Percentiles rank a stretch among this genome's conserved stretches.
Evolutionary conservation across 176 grass and related monocot species (phyloP).

Genomic region (Aegilops bicornis): DNA sequence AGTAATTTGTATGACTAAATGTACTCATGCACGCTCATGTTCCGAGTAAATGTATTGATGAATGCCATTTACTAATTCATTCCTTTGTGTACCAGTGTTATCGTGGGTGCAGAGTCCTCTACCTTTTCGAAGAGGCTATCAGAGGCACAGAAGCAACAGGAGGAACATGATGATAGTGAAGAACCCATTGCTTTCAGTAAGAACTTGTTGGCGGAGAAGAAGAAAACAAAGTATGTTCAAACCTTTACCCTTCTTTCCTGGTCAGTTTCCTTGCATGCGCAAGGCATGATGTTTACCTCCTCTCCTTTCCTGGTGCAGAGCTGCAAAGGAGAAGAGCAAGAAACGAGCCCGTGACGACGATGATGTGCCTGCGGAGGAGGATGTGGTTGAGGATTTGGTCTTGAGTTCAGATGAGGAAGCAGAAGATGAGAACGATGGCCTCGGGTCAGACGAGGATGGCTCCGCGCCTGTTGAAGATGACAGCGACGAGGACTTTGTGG

Average conservation of each 20-base stretch:
- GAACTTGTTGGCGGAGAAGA: conserved; percentile 79
- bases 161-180: conserved; percentile 56
- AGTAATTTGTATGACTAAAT: conserved; percentile 17
- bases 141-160: conserved; percentile 55
- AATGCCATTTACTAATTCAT: conserved; percentile 25
- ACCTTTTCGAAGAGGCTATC: conserved; percentile 56
- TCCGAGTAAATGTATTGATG: conserved; percentile 13
- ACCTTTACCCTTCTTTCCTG: background rate
- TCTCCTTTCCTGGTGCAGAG: conserved; percentile 25
- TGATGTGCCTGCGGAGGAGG: conserved; percentile 52
- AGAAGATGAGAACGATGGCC: background rate
- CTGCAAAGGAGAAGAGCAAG: conserved; percentile 57
- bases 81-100: conserved; percentile 47
- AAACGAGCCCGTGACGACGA: conserved; percentile 50
- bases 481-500: conserved; percentile 36
- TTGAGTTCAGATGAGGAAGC: conserved; percentile 88
- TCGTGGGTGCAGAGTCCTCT: conserved; percentile 78
- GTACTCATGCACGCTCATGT: background rate
- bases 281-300: conserved; percentile 21
- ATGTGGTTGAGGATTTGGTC: conserved; percentile 81
- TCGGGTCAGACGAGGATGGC: conserved; percentile 27
- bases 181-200: conserved; percentile 69
- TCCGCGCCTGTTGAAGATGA: conserved; percentile 47
- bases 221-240: conserved; percentile 65
- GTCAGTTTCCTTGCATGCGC: background rate